These are phyloP conservation scores for Pestalotiopsis sp. DNA, from an alignment of 2,329 filamentous ascomycete species.

Conservation along the genomic window DNA sequence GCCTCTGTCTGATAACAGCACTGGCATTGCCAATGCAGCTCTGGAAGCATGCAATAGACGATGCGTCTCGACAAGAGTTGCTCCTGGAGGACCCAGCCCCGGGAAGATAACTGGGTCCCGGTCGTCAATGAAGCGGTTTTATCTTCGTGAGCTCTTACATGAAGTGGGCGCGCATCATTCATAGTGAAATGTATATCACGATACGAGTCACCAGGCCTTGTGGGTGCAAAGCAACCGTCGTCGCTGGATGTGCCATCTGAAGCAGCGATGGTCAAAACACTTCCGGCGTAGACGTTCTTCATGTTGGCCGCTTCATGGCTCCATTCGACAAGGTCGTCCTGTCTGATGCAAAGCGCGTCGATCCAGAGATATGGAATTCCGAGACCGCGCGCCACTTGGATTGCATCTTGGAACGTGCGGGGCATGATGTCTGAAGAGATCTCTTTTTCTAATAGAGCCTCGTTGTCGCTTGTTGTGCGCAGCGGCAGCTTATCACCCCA, in stretches of 20 bases:
- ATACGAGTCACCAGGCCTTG: neutral
- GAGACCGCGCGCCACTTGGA: neutral
- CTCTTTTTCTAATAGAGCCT: neutral
- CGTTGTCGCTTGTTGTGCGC: neutral
- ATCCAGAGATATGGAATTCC: conserved; percentile 7
- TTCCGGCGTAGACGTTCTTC: neutral
- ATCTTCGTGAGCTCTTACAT: neutral
- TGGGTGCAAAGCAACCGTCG: neutral
- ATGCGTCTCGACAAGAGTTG: neutral
- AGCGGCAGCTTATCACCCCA: neutral
- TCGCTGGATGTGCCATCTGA: neutral
- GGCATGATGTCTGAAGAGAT: neutral
- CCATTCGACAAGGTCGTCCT: neutral
- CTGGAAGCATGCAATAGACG: neutral
- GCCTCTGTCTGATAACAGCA: neutral
- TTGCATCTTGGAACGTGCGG: conserved; percentile 5
- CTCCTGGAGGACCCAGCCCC: neutral
- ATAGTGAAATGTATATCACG: neutral
- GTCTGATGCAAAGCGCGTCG: neutral
- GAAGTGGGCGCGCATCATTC: neutral
- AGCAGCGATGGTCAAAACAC: neutral
- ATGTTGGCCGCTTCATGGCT: neutral
- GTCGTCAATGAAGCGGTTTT: neutral
- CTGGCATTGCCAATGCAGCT: neutral
- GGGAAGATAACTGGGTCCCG: neutral